Evolutionary conservation across 495 filamentous ascomycete genomes (phyloP).

Genomic region (Aspergillus kassunensis): DNA sequence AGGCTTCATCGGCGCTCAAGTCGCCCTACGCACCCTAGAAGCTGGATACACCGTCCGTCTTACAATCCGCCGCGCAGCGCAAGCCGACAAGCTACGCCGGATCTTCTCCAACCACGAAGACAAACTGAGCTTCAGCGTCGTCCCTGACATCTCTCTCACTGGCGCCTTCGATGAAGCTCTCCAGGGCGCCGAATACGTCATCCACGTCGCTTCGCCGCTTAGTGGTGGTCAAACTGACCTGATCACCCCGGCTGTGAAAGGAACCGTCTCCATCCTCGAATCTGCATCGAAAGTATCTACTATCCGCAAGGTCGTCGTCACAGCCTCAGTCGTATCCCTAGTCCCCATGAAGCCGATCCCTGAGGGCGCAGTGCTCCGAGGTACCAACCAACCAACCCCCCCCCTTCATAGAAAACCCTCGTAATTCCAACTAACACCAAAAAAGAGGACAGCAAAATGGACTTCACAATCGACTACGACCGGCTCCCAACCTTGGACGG

Average conservation of each 20-base stretch:
- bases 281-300: slow-evolving; percentile 28
- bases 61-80: slow-evolving; percentile 20
- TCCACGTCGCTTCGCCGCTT: slow-evolving; percentile 51
- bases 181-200: slow-evolving; percentile 42
- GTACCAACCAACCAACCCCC: background rate
- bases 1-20: slow-evolving; percentile 37
- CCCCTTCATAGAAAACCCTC: background rate
- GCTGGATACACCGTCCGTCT: slow-evolving; percentile 23
- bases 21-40: slow-evolving; percentile 16
- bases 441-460: slow-evolving; percentile 10
- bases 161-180: slow-evolving; percentile 45
- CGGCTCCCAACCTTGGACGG: background rate
- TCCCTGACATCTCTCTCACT: slow-evolving; percentile 43
- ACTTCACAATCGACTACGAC: slow-evolving; percentile 4
- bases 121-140: slow-evolving; percentile 32
- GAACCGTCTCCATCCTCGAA: slow-evolving; percentile 33
- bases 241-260: slow-evolving; percentile 33
- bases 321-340: slow-evolving; percentile 35
- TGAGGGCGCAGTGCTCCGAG: background rate
- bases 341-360: slow-evolving; percentile 11
- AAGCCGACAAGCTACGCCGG: slow-evolving; percentile 19
- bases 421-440: background rate
- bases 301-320: slow-evolving; percentile 40
- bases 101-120: slow-evolving; percentile 10
- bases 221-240: slow-evolving; percentile 18